phyloP scores from a whole-genome alignment of 2,329 filamentous ascomycete species.

The Pseudopyricularia javanii region DNA sequence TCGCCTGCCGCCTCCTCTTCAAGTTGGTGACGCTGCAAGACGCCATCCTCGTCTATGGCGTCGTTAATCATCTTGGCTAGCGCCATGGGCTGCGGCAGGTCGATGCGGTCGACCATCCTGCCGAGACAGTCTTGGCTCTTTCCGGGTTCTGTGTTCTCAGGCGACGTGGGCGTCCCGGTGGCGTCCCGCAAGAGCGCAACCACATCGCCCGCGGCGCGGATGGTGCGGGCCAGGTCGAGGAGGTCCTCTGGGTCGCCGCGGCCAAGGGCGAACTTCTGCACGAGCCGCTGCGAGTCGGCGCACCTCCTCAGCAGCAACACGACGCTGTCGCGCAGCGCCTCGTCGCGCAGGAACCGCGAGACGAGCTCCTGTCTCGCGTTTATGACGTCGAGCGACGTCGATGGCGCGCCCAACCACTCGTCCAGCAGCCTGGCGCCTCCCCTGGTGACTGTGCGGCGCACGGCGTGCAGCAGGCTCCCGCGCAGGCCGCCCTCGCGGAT shows the following conservation, averaged over 20 bases:
- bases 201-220: slow-evolving; percentile 60
- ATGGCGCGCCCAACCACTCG: slow-evolving; percentile 75
- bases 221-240: slow-evolving; percentile 69
- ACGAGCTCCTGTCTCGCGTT: slow-evolving; percentile 73
- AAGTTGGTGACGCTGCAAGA: slow-evolving; percentile 67
- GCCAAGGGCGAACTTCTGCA: slow-evolving; percentile 89
- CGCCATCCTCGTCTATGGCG: slow-evolving; percentile 85
- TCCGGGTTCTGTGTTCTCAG: not conserved
- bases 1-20: slow-evolving; percentile 61
- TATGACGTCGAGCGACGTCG: slow-evolving; percentile 73
- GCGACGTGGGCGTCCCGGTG: slow-evolving; percentile 6
- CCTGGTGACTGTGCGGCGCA: slow-evolving; percentile 81
- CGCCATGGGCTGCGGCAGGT: slow-evolving; percentile 51
- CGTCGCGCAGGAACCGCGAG: slow-evolving; percentile 55
- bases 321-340: slow-evolving; percentile 58
- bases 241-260: slow-evolving; percentile 89
- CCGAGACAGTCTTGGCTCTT: slow-evolving; percentile 22
- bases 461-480: slow-evolving; percentile 81
- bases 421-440: slow-evolving; percentile 76
- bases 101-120: slow-evolving; percentile 42
- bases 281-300: slow-evolving; percentile 76
- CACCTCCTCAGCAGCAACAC: slow-evolving; percentile 57
- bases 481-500: slow-evolving; percentile 66
- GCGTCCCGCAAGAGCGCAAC: slow-evolving; percentile 26
- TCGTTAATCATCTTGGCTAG: slow-evolving; percentile 60